Base-by-base conservation (phyloP, 768 basidiomycete genomes). In the Phylloporus rhodoxanthus region DNA sequence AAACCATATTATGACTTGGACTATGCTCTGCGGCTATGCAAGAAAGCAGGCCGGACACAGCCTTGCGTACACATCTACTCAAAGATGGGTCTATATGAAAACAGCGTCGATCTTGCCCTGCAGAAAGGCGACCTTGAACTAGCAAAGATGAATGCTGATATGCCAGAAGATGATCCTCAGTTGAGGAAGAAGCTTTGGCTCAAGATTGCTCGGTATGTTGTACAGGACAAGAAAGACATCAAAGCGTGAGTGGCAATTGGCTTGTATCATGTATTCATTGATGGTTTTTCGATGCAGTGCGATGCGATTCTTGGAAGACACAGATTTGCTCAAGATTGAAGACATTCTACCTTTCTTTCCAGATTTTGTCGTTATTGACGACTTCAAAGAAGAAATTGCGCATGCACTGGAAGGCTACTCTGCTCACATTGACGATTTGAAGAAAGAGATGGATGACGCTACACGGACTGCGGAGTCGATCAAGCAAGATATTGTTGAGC, bases 311-410 rank as follows among this genome's bases (percentile, higher is more conserved):
- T 75, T 98, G 58, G 93, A 98, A 65, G 85, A 91, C 55, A 95
- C 96, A 0, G 85, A 91, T 58, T 71, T 98, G 30, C 80, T 99
- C 63, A 97, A 97, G 70, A 95, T 99, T 56, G 96, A 99, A 64
- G 96, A 99, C 63, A 96, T 99, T 53, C 72, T 99, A 15, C 96
- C 96, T 5, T 99, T 98, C 83, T 98, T 99, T 82, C 95, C 96
- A 2, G 95, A 98, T 70, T 99, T 99, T 64, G 92, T 95, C 11
- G 90, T 97, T 51, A 97, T 99, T 57, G 96, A 98, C 64, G 96
- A 98, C 65, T 98, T 99, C 79, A 99, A 99, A 67, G 90, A 95
- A 59, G 95, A 98, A 70, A 98, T 98, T 56, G 95, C 94, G 43
- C 85, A 85, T 52, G 96, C 96, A 0, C 72, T 99, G 56, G 95